Percentiles rank a stretch among this genome's conserved stretches.
phyloP scores from a whole-genome alignment of 2,329 filamentous ascomycete genomes.

The Verticillium klebahnii region DNA sequence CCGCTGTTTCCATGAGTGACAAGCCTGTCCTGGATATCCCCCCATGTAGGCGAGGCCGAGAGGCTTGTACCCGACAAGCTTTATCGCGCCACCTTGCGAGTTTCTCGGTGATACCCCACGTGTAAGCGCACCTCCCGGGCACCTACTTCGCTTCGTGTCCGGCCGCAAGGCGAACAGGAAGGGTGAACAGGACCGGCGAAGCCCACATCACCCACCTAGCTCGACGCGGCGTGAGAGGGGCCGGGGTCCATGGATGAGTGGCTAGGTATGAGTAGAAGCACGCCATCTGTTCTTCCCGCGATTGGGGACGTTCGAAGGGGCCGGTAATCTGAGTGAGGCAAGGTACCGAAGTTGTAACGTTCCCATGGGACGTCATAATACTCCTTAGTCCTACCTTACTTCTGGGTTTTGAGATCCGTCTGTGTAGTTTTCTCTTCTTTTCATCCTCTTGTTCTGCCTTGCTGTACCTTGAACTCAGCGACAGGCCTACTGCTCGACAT shows the following conservation, averaged over 20 bases:
- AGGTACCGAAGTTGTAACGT: neutral
- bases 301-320: neutral
- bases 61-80: too few species aligned
- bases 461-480: neutral
- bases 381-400: neutral
- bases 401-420: neutral
- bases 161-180: neutral
- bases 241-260: neutral
- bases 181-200: neutral
- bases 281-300: neutral
- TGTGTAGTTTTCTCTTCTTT: neutral
- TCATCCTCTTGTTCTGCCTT: neutral
- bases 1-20: too few species aligned
- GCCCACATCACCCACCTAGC: neutral
- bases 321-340: neutral
- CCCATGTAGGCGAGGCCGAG: too few species aligned
- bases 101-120: neutral
- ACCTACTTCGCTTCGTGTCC: neutral
- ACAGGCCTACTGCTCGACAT: neutral
- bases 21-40: too few species aligned
- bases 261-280: neutral
- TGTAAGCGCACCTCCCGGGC: neutral
- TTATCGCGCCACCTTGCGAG: neutral
- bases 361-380: neutral
- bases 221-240: neutral